A percentile compares a stretch with the other conserved stretches of the same genome.
These are phyloP conservation scores for Metarhizium brunneum DNA, from an alignment of 2,329 filamentous ascomycete genomes.

Conservation along the genomic window DNA sequence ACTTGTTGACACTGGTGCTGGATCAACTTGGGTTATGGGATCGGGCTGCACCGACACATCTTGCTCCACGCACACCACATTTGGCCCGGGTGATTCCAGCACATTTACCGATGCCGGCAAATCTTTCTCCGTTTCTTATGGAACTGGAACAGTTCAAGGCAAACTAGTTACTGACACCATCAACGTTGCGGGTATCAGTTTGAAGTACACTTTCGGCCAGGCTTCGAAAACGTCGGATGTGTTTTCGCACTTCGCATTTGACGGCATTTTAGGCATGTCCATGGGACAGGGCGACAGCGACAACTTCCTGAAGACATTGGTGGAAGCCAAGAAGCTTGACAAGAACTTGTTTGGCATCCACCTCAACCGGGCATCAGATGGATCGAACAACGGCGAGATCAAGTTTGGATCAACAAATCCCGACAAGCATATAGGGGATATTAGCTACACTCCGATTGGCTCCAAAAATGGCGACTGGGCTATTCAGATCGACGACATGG, in stretches of 20 bases:
- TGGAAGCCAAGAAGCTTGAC: slow-evolving; percentile 42
- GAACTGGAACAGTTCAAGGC: slow-evolving; percentile 65
- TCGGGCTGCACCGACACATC: slow-evolving; percentile 55
- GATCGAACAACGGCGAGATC: slow-evolving; percentile 62
- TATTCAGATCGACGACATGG: slow-evolving; percentile 57
- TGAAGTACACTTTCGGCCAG: slow-evolving; percentile 62
- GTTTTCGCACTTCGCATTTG: slow-evolving; percentile 72
- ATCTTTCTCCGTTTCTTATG: slow-evolving; percentile 62
- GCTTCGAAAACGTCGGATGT: slow-evolving; percentile 63
- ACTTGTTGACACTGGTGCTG: slow-evolving; percentile 57
- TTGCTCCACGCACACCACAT: slow-evolving; percentile 62
- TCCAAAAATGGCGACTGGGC: slow-evolving; percentile 57
- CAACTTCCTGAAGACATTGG: slow-evolving; percentile 58
- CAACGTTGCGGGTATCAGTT: slow-evolving; percentile 53
- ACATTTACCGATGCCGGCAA: slow-evolving; percentile 45
- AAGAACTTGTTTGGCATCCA: slow-evolving; percentile 63
- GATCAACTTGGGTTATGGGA: slow-evolving; percentile 78
- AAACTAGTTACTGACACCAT: slow-evolving; percentile 57
- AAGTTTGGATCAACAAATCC: slow-evolving; percentile 65
- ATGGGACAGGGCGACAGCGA: slow-evolving; percentile 50
- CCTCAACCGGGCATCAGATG: slow-evolving; percentile 58
- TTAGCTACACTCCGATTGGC: slow-evolving; percentile 53
- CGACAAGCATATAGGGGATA: slow-evolving; percentile 55
- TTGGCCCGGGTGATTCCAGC: slow-evolving; percentile 56
- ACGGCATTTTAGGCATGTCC: slow-evolving; percentile 76